Evolutionary conservation across 139 green algal genomes (phyloP).

Genomic region (Picochlorum sp.): DNA sequence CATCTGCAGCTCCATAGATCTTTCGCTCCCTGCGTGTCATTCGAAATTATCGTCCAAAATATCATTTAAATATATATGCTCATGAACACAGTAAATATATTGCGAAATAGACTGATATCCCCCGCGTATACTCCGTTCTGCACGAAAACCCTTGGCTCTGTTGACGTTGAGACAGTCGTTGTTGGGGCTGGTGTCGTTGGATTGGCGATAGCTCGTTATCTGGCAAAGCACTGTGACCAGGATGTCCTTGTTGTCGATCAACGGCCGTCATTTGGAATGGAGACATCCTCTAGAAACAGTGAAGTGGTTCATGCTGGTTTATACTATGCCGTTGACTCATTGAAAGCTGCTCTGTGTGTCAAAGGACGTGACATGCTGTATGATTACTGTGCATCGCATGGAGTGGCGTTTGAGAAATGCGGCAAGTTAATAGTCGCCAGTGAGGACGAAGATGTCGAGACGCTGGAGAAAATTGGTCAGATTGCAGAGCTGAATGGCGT

Average conservation of each 20-base stretch:
- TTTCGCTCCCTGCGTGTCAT: too few species aligned
- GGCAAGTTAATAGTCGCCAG: constrained; percentile 78
- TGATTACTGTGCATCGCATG: constrained; percentile 34
- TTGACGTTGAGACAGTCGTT: constrained; percentile 18
- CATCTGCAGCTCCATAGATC: too few species aligned
- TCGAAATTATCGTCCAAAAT: too few species aligned
- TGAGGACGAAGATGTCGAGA: constrained; percentile 14
- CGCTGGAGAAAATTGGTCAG: constrained; percentile 10
- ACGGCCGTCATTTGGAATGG: constrained; percentile 35
- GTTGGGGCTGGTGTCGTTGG: constrained; percentile 66
- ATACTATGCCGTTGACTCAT: constrained; percentile 69
- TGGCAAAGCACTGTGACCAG: constrained; percentile 29
- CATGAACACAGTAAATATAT: too few species aligned
- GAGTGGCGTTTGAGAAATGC: constrained; percentile 42
- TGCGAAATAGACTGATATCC: too few species aligned
- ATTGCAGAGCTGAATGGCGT: constrained; percentile 49
- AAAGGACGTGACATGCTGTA: constrained; percentile 54
- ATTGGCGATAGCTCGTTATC: constrained; percentile 52
- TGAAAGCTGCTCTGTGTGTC: constrained; percentile 74
- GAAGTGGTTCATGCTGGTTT: constrained; percentile 58
- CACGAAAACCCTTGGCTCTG: neutral
- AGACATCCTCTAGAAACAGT: constrained; percentile 54
- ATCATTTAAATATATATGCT: too few species aligned
- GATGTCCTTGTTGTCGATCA: constrained; percentile 66
- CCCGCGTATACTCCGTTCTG: too few species aligned